Base-by-base conservation (phyloP, 2,329 filamentous ascomycete species). In the Fusarium domesticum region DNA sequence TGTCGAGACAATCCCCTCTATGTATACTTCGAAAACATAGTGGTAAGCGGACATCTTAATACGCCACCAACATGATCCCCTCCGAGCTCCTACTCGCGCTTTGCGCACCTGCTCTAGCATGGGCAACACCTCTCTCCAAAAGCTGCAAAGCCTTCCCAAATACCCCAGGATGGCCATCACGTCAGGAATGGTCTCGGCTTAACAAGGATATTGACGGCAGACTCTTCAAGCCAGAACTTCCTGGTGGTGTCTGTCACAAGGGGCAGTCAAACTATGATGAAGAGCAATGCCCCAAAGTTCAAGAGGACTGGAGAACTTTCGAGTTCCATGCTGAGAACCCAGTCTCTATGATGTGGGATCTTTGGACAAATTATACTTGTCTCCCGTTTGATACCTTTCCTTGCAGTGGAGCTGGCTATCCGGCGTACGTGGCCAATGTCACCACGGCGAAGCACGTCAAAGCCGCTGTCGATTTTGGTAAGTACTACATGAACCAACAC, bases 311-410 rank as follows among this genome's bases (percentile, higher is more conserved):
- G 46, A 45, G 35, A 19, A 45, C 38, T 8, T 48, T 45, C 20
- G 46, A 48, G 35, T 48, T 45, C 14, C 46, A 48, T 19, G 38
- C 35, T 10, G 18, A 39, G 14, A 36, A 54, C 38, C 47, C 51
- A 16, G 42, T 46, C 37, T 54, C 51, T 33, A 37, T 44, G 4
- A 39, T 50, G 33, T 54, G 49, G 49, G 50, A 71, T 44, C 70
- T 70, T 45, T 73, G 63, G 63, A 68, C 65, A 46, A 72, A 76
- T 57, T 71, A 74, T 56, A 67, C 70, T 36, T 75, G 72, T 57
- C 59, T 74, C 43, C 71, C 72, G 30, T 48, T 62, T 50, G 56
- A 65, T 8, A 43, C 43, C 48, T 45, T 58, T 45, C 56, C 65
- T n/a, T 74, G 54, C 43, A 47, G 46, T 36, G 41, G 37, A 47